A percentile compares a stretch with the other conserved stretches of the same genome.
These are phyloP conservation scores for Aspergillus indologenus DNA, from an alignment of 495 filamentous ascomycete species.

Conservation along the genomic window DNA sequence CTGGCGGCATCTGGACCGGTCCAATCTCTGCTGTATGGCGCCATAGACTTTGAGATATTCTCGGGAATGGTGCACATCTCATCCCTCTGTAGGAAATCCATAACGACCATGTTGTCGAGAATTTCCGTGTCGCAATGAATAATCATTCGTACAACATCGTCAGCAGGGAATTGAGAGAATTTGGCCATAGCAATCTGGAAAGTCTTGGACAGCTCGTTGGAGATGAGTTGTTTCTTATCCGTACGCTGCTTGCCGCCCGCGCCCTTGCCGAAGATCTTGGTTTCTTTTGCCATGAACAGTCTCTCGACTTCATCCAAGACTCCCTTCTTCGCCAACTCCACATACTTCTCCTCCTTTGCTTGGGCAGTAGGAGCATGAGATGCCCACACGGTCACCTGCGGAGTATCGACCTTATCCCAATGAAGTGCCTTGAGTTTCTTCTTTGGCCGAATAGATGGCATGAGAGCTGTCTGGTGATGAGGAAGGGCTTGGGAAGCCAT, in stretches of 20 bases:
- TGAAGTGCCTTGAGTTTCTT: constrained; percentile 99
- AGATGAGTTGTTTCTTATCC: constrained; percentile 97
- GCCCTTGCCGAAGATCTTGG: constrained; percentile 74
- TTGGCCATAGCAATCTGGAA: constrained; percentile 94
- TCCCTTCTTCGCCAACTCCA: constrained; percentile 85
- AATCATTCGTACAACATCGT: constrained; percentile 86
- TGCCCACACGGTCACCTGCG: constrained; percentile 94
- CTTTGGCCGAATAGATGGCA: constrained; percentile 84
- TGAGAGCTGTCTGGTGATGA: constrained; percentile 45
- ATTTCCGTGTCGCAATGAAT: constrained; percentile 93
- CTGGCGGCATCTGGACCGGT: constrained; percentile 81
- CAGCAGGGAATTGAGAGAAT: constrained; percentile 73
- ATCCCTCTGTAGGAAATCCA: constrained; percentile 93
- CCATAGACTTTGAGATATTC: constrained; percentile 85
- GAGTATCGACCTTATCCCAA: constrained; percentile 97
- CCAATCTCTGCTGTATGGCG: constrained; percentile 95
- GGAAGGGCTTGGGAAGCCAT: constrained; percentile 44
- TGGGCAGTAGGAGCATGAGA: constrained; percentile 74
- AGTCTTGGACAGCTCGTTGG: constrained; percentile 82
- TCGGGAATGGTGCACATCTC: constrained; percentile 90
- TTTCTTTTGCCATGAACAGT: constrained; percentile 95
- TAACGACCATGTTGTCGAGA: constrained; percentile 87
- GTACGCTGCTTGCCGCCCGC: constrained; percentile 64
- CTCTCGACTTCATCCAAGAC: constrained; percentile 97
- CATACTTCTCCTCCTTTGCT: constrained; percentile 91